phyloP scores from a whole-genome alignment of 192 early-diverging fungal genomes.

The Coemansia sp. region DNA sequence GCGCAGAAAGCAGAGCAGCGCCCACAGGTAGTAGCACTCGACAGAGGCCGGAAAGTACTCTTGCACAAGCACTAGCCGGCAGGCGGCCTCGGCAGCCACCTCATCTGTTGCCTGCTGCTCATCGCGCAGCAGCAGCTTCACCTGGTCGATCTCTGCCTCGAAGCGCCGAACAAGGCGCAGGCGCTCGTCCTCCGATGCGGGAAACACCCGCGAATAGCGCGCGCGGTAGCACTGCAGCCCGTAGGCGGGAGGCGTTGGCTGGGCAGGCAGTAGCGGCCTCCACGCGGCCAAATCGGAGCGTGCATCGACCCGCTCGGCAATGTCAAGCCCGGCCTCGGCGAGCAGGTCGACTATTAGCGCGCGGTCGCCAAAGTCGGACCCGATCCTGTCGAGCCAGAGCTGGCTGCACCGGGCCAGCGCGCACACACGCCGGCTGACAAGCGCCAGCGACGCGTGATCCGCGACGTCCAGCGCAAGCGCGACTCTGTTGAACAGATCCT shows the following conservation, averaged over 20 bases:
- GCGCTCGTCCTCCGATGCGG: conserved; percentile 17
- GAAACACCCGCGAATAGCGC: conserved; percentile 25
- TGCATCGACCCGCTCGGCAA: conserved; percentile 16
- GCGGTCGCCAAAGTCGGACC: conserved; percentile 46
- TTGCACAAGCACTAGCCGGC: conserved; percentile 34
- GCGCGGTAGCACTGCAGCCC: conserved; percentile 39
- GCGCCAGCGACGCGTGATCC: conserved; percentile 22
- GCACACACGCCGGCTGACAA: conserved; percentile 25
- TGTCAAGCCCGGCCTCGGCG: conserved; percentile 38
- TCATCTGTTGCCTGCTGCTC: conserved; percentile 16
- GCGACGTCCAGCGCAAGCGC: conserved; percentile 22
- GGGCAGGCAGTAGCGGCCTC: conserved; percentile 1
- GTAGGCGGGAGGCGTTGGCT: not conserved
- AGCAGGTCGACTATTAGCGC: conserved; percentile 25
- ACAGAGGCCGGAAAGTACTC: conserved; percentile 40
- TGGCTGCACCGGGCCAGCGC: conserved; percentile 13
- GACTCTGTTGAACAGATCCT: conserved; percentile 30
- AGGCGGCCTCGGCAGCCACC: conserved; percentile 31
- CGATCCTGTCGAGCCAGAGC: conserved; percentile 41
- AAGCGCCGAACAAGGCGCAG: conserved; percentile 8
- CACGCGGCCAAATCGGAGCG: conserved; percentile 31
- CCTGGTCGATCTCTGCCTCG: conserved; percentile 24
- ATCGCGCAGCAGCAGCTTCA: conserved; percentile 41
- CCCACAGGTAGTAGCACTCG: conserved; percentile 50
- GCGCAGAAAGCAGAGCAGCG: conserved; percentile 44